phyloP scores from a whole-genome alignment of 2,329 filamentous ascomycete genomes.

The Cordyceps fumosorosea region DNA sequence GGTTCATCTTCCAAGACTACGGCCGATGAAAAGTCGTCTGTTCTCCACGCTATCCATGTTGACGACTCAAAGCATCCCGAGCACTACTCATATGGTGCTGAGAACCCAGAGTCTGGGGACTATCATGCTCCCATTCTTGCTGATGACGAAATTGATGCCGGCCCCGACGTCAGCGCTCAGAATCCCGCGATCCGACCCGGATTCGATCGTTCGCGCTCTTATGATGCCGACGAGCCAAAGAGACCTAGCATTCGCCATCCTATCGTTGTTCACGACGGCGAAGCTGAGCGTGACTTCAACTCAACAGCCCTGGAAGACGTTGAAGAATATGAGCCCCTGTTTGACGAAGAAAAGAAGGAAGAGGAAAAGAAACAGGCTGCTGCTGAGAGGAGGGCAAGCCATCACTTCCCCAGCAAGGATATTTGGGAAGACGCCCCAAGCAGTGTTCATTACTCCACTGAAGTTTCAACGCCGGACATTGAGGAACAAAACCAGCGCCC shows the following conservation, averaged over 20 bases:
- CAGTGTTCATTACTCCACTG: conserved; percentile 71
- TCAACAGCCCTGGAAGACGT: conserved; percentile 77
- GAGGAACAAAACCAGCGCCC: conserved; percentile 34
- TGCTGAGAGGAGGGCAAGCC: conserved; percentile 49
- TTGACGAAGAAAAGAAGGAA: conserved; percentile 67
- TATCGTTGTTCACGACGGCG: conserved; percentile 51
- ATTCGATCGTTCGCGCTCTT: conserved; percentile 19
- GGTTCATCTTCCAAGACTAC: neutral
- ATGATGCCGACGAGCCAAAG: conserved; percentile 48
- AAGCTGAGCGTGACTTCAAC: conserved; percentile 45
- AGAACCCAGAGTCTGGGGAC: conserved; percentile 48
- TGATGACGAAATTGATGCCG: conserved; percentile 76
- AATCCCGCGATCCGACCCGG: conserved; percentile 74
- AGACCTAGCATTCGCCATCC: conserved; percentile 61
- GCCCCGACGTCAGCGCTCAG: conserved; percentile 59
- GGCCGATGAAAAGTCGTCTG: conserved; percentile 30
- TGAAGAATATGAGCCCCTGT: conserved; percentile 91
- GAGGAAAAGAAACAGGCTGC: conserved; percentile 32
- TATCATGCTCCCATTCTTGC: conserved; percentile 79
- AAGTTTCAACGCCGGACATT: conserved; percentile 70
- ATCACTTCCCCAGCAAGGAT: conserved; percentile 85
- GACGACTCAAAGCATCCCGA: conserved; percentile 48
- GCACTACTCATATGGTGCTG: conserved; percentile 31
- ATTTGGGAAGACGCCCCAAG: conserved; percentile 95
- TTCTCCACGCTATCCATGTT: conserved; percentile 64